These are phyloP conservation scores for Knoxia roxburghii DNA, from an alignment of 257 asterid species.

Conservation along the genomic window DNA sequence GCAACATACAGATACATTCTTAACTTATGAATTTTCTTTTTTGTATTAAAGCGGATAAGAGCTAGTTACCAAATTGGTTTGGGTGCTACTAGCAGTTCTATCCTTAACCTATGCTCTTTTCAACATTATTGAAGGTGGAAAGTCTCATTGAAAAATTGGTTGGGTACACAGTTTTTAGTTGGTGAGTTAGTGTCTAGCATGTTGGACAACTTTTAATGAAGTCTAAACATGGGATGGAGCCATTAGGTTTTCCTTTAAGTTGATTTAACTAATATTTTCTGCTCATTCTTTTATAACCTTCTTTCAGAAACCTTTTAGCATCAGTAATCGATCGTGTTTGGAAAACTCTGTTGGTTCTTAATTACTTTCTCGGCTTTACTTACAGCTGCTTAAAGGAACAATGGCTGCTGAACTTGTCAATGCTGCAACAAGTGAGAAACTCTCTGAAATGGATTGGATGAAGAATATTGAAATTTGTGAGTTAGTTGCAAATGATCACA, in stretches of 20 bases:
- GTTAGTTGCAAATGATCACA: slow-evolving; percentile 70
- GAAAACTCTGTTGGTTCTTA: neutral
- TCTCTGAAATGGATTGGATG: slow-evolving; percentile 84
- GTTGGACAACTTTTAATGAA: neutral
- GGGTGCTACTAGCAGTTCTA: too few species aligned
- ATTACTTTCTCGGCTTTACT: slow-evolving; percentile 1
- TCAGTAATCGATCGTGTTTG: too few species aligned
- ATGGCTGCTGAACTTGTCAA: slow-evolving; percentile 92
- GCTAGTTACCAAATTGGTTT: too few species aligned
- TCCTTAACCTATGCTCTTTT: too few species aligned
- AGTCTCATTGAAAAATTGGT: too few species aligned
- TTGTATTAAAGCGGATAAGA: too few species aligned
- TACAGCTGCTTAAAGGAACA: slow-evolving; percentile 7
- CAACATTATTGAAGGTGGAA: too few species aligned
- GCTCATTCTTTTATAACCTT: neutral
- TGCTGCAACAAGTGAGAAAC: slow-evolving; percentile 83
- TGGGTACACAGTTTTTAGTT: neutral
- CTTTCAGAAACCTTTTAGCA: neutral
- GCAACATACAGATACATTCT: too few species aligned
- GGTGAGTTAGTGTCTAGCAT: neutral
- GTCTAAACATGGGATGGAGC: neutral
- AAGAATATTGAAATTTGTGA: slow-evolving; percentile 92
- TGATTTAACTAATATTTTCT: neutral
- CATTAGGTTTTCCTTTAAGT: neutral
- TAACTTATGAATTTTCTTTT: too few species aligned